These are phyloP conservation scores for Arabidopsis lyrata DNA, from an alignment of 441 rosid species.

Conservation along the genomic window DNA sequence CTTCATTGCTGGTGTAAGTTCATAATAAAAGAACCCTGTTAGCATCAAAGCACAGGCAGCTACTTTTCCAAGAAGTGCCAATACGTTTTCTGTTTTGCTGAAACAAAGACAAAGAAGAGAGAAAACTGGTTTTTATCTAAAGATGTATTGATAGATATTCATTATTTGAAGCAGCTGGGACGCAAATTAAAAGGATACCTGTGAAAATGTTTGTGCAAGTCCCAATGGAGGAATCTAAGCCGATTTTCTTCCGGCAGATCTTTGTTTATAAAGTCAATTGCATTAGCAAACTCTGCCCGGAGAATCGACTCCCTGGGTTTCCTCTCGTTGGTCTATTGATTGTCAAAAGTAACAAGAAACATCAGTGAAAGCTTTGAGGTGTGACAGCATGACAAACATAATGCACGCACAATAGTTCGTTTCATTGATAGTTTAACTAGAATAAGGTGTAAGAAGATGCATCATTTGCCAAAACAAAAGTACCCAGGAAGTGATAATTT, in stretches of 20 bases:
- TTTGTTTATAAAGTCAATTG: conserved; percentile 88
- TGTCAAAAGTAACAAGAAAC: conserved; percentile 34
- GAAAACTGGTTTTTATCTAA: conserved; percentile 16
- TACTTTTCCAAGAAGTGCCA: conserved; percentile 88
- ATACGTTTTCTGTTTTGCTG: conserved; percentile 86
- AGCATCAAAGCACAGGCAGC: conserved; percentile 80
- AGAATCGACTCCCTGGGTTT: conserved; percentile 97
- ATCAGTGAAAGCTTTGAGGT: conserved; percentile 13
- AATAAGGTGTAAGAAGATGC: conserved; percentile 24
- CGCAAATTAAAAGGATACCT: conserved; percentile 55
- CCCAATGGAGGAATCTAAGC: conserved; percentile 62
- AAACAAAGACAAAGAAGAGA: conserved; percentile 19
- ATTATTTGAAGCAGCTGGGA: conserved; percentile 23
- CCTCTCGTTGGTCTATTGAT: conserved; percentile 79
- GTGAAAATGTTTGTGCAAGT: conserved; percentile 78
- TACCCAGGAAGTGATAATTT: not conserved
- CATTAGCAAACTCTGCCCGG: conserved; percentile 92
- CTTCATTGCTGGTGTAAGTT: conserved; percentile 66
- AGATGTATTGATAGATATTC: not conserved
- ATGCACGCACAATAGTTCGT: conserved; percentile 18
- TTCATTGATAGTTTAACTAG: conserved; percentile 1
- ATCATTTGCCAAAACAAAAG: conserved; percentile 18
- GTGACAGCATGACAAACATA: not conserved
- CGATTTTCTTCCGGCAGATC: conserved; percentile 80
- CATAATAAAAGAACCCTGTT: conserved; percentile 91